Base-by-base conservation (phyloP, 345 rosid genomes). In the Firmiana major region DNA sequence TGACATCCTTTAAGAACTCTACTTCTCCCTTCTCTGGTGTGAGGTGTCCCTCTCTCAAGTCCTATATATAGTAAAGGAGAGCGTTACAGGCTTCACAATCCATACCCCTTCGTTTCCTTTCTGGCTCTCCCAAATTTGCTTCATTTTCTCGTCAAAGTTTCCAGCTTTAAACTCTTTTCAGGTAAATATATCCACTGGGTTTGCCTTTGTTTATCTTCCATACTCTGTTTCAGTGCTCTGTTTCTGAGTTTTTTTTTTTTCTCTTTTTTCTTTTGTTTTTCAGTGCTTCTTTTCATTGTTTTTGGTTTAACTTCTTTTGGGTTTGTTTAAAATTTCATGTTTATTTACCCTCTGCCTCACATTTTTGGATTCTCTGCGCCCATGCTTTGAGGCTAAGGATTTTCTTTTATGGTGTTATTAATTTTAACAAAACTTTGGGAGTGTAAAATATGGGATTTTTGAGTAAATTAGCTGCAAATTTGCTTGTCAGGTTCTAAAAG, bases 201-300 rank as follows among this genome's bases (percentile, higher is more conserved):
- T 55, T 38, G 21, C 48, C 8, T 13, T 73, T 8, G 12, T 71
- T 71, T 71, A 62, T 51, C 38, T 19, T 51, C 10, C 24, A 12
- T 36, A 54, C 62, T 22, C 63, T 72, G 75, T 54, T 51, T 54
- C 51, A 40, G 3, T 55, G 62, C 45, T 72, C 62, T 55, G 75
- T 51, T 55, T 55, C 10, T 43, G 28, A 38, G 46, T 21, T 21
- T 31, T 8, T 6, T 9, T 9, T 34, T 36, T 2, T 10, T 16
- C 24, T 5, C 7, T 54, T n/a, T 63, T 31, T 31, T 54, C 17
- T n/a, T n/a, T 21, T 2, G 31, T 34, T 36, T 55, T 28, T 36
- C 63, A 38, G 7, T n/a, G 48, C 46, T 55, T 31, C 2, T 49
- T 54, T 51, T n/a, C 24, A n/a, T 72, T 34, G n/a, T 51, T 72